These are phyloP conservation scores for Aspergillus japonicus DNA, from an alignment of 2,329 filamentous ascomycete species.

Conservation along the genomic window DNA sequence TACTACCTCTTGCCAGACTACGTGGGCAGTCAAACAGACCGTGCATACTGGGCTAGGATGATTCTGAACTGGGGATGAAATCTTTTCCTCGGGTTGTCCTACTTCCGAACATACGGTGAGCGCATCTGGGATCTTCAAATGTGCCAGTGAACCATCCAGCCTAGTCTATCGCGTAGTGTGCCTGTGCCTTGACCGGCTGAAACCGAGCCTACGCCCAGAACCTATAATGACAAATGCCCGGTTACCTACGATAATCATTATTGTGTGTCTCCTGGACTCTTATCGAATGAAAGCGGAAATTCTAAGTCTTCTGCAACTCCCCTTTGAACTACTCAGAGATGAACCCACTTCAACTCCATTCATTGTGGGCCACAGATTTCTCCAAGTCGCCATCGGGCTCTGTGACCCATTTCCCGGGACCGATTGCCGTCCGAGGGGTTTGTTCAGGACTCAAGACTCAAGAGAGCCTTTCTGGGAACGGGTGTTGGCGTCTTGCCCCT, in stretches of 20 bases:
- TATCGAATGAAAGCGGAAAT: not conserved
- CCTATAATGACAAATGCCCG: not conserved
- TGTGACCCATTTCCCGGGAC: not conserved
- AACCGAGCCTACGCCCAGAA: slow-evolving; percentile 1
- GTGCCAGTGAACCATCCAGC: not conserved
- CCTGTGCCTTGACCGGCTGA: not conserved
- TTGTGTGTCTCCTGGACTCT: no score
- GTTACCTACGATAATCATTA: not conserved
- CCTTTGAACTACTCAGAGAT: not conserved
- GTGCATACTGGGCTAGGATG: not conserved
- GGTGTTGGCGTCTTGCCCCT: not conserved
- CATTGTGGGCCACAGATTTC: slow-evolving; percentile 2
- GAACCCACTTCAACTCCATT: slow-evolving; percentile 2
- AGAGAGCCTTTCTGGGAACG: not conserved
- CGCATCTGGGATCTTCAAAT: not conserved
- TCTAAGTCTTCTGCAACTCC: not conserved
- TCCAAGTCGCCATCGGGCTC: not conserved
- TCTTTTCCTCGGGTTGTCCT: not conserved
- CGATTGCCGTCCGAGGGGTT: not conserved
- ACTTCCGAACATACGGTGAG: slow-evolving; percentile 4
- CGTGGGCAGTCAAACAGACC: slow-evolving; percentile 1
- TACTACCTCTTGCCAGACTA: not conserved
- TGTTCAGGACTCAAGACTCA: no score
- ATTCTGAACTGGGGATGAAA: not conserved
- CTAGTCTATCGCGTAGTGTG: not conserved